These are phyloP conservation scores for Psilocybe cyanescens DNA, from an alignment of 768 basidiomycete genomes.

Conservation along the genomic window DNA sequence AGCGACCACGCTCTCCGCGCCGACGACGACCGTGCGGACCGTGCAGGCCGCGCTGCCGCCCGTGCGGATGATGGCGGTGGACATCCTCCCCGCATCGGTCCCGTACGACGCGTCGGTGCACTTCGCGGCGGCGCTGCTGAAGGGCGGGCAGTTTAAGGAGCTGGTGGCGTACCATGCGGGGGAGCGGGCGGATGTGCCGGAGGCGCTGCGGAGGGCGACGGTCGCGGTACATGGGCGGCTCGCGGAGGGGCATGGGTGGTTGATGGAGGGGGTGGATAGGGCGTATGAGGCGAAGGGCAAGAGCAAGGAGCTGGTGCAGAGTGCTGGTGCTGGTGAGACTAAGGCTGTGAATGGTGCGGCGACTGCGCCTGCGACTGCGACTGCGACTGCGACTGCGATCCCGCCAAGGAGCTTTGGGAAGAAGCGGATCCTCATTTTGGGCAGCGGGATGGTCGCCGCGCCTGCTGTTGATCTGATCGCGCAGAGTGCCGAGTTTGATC, in stretches of 20 bases:
- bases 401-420: conserved; percentile 27
- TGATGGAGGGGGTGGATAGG: conserved; percentile 52
- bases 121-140: conserved; percentile 69
- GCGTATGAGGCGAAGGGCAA: background rate
- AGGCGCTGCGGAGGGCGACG: conserved; percentile 70
- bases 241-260: conserved; percentile 55
- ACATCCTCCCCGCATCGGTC: conserved; percentile 87
- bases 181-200: conserved; percentile 22
- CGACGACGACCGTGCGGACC: conserved; percentile 57
- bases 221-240: conserved; percentile 67
- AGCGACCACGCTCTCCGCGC: conserved; percentile 79
- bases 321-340: too few species aligned
- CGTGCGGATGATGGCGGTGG: conserved; percentile 86
- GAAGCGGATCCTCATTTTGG: conserved; percentile 79
- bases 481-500: conserved; percentile 59
- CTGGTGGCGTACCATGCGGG: conserved; percentile 41
- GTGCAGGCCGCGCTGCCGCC: conserved; percentile 40
- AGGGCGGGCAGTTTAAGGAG: conserved; percentile 61
- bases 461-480: conserved; percentile 83
- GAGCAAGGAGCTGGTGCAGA: background rate
- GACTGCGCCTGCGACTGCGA: background rate
- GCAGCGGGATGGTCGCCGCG: conserved; percentile 95
- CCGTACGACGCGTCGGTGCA: conserved; percentile 81
- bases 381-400: background rate
- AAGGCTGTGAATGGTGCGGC: background rate